Evolutionary conservation across 257 asterid genomes (phyloP).

Genomic region (Rubia yunnanensis): DNA sequence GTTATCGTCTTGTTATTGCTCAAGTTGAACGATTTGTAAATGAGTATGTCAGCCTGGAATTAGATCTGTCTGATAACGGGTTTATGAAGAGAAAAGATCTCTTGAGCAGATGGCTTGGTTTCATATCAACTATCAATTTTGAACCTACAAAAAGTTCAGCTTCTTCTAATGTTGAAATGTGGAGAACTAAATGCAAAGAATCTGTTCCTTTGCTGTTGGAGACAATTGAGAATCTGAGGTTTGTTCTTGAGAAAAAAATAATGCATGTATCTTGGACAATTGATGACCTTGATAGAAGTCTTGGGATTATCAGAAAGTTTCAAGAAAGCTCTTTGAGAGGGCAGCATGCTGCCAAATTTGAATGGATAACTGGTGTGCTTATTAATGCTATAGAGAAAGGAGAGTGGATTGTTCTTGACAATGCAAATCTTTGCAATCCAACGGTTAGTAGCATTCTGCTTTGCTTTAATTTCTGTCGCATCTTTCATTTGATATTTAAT

Average conservation of each 20-base stretch:
- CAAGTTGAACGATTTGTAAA: slow-evolving; percentile 61
- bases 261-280: slow-evolving; percentile 54
- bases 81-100: slow-evolving; percentile 43
- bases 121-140: slow-evolving; percentile 36
- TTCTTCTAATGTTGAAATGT: slow-evolving; percentile 28
- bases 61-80: slow-evolving; percentile 38
- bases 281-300: slow-evolving; percentile 48
- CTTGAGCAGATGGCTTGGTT: slow-evolving; percentile 54
- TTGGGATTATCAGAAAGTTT: slow-evolving; percentile 42
- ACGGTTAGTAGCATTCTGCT: slow-evolving; percentile 52
- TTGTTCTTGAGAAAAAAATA: slow-evolving; percentile 20
- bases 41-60: slow-evolving; percentile 59
- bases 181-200: slow-evolving; percentile 34
- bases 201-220: slow-evolving; percentile 42
- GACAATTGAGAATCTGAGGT: slow-evolving; percentile 54
- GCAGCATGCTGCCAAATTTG: slow-evolving; percentile 60
- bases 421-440: slow-evolving; percentile 98
- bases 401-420: slow-evolving; percentile 94
- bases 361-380: slow-evolving; percentile 91
- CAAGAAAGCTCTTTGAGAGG: slow-evolving; percentile 31
- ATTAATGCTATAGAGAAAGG: slow-evolving; percentile 93
- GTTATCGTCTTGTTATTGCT: slow-evolving; percentile 54
- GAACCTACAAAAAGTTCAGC: slow-evolving; percentile 25
- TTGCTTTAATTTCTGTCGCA: background rate
- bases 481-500: background rate